These are phyloP conservation scores for Alopecurus myosuroides DNA, from an alignment of 176 grass and related monocot genomes.

Conservation along the genomic window DNA sequence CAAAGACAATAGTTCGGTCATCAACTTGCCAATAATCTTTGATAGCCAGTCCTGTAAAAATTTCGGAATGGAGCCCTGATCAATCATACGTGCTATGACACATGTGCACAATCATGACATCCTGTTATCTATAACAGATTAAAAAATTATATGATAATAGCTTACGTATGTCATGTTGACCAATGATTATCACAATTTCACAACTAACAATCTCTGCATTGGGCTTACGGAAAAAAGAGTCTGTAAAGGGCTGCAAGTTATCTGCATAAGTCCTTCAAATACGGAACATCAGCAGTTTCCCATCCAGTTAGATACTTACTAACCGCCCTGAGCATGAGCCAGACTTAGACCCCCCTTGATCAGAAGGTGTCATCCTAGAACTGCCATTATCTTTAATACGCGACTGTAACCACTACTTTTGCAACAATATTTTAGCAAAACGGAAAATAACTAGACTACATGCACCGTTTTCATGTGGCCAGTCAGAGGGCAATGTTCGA, in stretches of 20 bases:
- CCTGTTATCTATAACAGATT: background rate
- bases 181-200: background rate
- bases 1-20: conserved; percentile 86
- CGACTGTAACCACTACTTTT: background rate
- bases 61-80: background rate
- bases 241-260: background rate
- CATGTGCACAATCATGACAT: background rate
- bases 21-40: conserved; percentile 97
- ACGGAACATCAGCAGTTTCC: background rate
- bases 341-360: background rate
- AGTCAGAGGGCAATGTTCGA: background rate
- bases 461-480: background rate
- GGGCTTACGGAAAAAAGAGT: background rate
- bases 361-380: background rate
- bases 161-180: background rate
- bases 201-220: background rate
- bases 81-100: background rate
- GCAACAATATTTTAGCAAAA: background rate
- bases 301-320: background rate
- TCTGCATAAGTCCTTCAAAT: background rate
- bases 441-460: background rate
- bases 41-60: conserved; percentile 73
- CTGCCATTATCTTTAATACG: background rate
- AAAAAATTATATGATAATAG: background rate
- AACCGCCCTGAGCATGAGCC: background rate